Conservation (phyloP, 169 alveolate species). For the Pseudocohnilembus persalinus region DNA sequence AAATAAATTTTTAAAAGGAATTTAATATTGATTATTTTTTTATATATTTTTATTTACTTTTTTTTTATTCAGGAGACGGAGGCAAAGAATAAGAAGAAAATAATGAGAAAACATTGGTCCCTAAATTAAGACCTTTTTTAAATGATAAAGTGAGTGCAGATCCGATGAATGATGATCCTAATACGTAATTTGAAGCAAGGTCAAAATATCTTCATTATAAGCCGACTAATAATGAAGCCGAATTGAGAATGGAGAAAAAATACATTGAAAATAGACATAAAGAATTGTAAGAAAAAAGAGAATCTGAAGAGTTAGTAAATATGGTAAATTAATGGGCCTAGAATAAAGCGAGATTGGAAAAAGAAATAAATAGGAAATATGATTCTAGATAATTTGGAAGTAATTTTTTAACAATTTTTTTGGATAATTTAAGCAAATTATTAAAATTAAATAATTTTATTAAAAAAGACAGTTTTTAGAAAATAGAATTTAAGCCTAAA, state of each 20-base stretch:
- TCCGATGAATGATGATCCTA: constrained; percentile 9
- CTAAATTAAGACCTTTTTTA: constrained; percentile 22
- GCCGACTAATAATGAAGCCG: constrained; percentile 21
- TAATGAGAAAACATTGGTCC: constrained; percentile 15
- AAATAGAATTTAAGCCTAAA: not conserved
- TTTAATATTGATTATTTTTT: too few relatives aligned
- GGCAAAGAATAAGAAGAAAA: not conserved
- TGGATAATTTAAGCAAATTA: constrained; percentile 16
- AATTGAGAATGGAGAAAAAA: constrained; percentile 17
- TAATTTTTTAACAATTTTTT: too few relatives aligned
- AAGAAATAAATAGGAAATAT: constrained; percentile 39
- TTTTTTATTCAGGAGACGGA: too few relatives aligned
- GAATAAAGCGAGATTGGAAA: constrained; percentile 40
- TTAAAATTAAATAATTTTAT: too few relatives aligned
- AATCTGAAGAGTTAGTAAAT: constrained; percentile 39
- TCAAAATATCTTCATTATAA: constrained; percentile 27
- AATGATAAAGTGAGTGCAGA: constrained; percentile 26
- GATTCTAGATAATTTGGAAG: constrained; percentile 39
- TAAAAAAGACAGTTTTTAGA: not conserved
- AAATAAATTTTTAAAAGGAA: too few relatives aligned
- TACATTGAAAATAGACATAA: constrained; percentile 23
- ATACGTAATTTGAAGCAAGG: constrained; percentile 28
- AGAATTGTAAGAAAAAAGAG: constrained; percentile 31
- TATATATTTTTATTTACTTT: too few relatives aligned
- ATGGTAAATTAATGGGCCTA: constrained; percentile 40